Evolutionary conservation across 148 eudicot species (phyloP).

Genomic region (Talinum fruticosum): DNA sequence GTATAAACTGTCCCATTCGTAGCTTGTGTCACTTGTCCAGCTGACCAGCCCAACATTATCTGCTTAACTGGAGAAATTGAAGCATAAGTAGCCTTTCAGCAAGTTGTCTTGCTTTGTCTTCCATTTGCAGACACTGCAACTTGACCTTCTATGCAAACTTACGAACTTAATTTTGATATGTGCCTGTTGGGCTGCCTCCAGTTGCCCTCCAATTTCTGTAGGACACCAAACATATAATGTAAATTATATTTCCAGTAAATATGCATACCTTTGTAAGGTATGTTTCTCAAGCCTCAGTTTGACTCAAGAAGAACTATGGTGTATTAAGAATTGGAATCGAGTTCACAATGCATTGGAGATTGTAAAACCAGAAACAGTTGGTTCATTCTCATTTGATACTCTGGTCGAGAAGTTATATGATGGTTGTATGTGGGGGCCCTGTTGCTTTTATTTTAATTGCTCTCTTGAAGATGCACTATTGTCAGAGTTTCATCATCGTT

Average conservation of each 20-base stretch:
- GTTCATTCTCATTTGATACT: conserved; percentile 1
- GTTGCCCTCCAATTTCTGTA: neutral
- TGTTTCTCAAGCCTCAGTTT: neutral
- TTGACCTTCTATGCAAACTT: neutral
- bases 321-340: neutral
- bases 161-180: neutral
- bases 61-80: neutral
- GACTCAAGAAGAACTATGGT: neutral
- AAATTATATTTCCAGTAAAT: neutral
- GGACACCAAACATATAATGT: neutral
- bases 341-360: conserved; percentile 11
- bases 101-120: neutral
- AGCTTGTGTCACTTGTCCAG: neutral
- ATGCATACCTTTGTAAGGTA: neutral
- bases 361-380: conserved; percentile 9
- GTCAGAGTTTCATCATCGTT: neutral
- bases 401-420: neutral
- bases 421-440: neutral
- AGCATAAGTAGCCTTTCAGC: neutral
- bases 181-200: conserved; percentile 4
- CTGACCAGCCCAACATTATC: neutral
- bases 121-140: neutral
- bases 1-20: conserved; percentile 1
- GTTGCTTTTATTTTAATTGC: neutral
- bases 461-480: neutral